Base-by-base conservation (phyloP, 2,329 filamentous ascomycete genomes). In the Neodidymelliopsis sp. region DNA sequence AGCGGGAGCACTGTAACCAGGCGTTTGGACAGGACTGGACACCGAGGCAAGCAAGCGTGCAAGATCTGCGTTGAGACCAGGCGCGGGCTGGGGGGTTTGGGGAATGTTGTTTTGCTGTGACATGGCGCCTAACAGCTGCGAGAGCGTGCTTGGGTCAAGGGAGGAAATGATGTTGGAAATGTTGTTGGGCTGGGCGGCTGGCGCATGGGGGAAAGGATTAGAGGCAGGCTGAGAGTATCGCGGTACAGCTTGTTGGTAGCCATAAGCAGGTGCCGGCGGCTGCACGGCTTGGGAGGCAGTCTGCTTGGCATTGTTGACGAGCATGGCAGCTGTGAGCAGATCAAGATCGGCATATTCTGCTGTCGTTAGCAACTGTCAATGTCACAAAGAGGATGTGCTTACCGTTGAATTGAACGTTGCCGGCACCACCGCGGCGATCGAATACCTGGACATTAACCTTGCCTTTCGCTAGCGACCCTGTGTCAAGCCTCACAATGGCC, bases 361-460 rank as follows among this genome's bases (percentile, higher is more conserved):
- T 16, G 9, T 13, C 20, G 23, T 71, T 51, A 72, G 65, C 44
- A 52, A 28, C 13, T 25, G 7, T 31, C 16, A 29, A 12, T 6
- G 4, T 19, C 4, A 3, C 2, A n/a, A 8, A 2, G 35, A 15
- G 22, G 22, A 15, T 12, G 15, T 5, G 58, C 77, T 63, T 63
- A 82, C 81, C 80, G 62, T 96, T 90, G 68, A 90, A 97, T 31
- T 86, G 84, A 50, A 95, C 86, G 57, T 90, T 91, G 61, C 84
- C 84, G 13, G 79, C 78, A n/a, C 89, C 90, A 8, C 79, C 81
- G 29, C 84, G 87, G 19, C 91, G 87, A 72, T 96, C 89, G 66
- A 97, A 97, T 5, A 96, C 84, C 62, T 93, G 90, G 3, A 97
- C 77, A 0, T 89, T 84, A 39, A 97, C 88, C 67, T 87, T 91